Percentiles rank a stretch among this genome's conserved stretches.
Evolutionary conservation across 2,329 filamentous ascomycete species (phyloP).

Genomic region (Dactylellina haptotyla): DNA sequence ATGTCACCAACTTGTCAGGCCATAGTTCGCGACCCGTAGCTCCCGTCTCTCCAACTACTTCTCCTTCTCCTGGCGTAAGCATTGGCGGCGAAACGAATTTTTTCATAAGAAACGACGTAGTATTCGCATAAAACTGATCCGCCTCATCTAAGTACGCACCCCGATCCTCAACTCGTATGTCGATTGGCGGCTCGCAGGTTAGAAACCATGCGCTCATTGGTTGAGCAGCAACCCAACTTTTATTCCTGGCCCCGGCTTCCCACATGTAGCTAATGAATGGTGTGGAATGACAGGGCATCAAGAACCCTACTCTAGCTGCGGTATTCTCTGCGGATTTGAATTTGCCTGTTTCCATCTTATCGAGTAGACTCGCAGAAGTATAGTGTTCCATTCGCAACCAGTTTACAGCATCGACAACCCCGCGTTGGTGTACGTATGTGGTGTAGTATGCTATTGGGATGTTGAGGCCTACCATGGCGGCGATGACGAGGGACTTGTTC

Average conservation of each 20-base stretch:
- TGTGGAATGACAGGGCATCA: constrained; percentile 95
- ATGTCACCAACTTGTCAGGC: constrained; percentile 57
- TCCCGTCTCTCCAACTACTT: not conserved
- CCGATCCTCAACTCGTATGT: constrained; percentile 65
- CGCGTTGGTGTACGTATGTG: constrained; percentile 80
- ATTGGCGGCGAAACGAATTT: constrained; percentile 59
- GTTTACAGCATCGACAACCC: constrained; percentile 76
- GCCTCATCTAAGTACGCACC: constrained; percentile 84
- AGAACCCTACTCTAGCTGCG: constrained; percentile 73
- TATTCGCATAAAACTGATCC: constrained; percentile 83
- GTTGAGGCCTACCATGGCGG: constrained; percentile 70
- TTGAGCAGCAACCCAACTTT: constrained; percentile 63
- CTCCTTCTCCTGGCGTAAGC: constrained; percentile 21
- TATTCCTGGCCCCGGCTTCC: constrained; percentile 24
- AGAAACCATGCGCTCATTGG: constrained; percentile 61
- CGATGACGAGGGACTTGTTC: constrained; percentile 42
- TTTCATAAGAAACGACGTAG: constrained; percentile 68
- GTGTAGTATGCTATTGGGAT: constrained; percentile 77
- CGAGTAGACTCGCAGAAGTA: constrained; percentile 11
- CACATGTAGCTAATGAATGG: constrained; percentile 88
- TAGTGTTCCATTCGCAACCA: constrained; percentile 74
- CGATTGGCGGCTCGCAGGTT: constrained; percentile 25
- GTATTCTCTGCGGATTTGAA: not conserved
- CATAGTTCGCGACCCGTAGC: constrained; percentile 36
- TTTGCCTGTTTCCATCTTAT: not conserved